Conservation (phyloP, 345 rosid species). For the Gossypium australe region DNA sequence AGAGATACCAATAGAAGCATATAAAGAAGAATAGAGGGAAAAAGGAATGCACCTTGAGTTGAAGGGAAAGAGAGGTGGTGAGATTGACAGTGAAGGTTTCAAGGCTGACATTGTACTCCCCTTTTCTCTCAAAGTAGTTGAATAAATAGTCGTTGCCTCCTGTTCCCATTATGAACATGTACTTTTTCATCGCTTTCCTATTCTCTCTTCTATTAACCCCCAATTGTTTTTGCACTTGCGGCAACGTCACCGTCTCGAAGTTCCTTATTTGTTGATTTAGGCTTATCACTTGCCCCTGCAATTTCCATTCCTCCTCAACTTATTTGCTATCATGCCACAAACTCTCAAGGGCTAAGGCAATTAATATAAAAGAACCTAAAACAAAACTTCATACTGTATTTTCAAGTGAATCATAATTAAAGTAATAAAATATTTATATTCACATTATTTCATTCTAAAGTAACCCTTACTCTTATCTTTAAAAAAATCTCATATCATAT, state of each 20-base stretch:
- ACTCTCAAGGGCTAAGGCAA: no score
- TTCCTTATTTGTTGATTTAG: slow-evolving; percentile 42
- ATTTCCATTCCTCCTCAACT: no score
- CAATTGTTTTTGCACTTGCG: slow-evolving; percentile 24
- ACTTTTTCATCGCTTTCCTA: slow-evolving; percentile 6
- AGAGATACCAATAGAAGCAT: no score
- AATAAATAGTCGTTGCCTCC: slow-evolving; percentile 68
- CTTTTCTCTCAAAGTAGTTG: slow-evolving; percentile 39
- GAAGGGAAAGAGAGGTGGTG: slow-evolving; percentile 29
- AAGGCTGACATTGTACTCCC: slow-evolving; percentile 22
- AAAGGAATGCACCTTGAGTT: slow-evolving; percentile 36
- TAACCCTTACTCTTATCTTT: no score
- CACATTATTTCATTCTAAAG: no score
- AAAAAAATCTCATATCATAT: no score
- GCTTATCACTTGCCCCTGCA: slow-evolving; percentile 45
- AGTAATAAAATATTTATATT: no score
- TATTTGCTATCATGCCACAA: no score
- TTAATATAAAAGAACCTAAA: no score
- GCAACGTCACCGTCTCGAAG: slow-evolving; percentile 40
- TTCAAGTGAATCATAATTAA: no score
- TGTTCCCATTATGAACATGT: slow-evolving; percentile 44
- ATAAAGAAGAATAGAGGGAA: no score
- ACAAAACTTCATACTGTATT: no score
- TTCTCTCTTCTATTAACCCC: slow-evolving; percentile 8
- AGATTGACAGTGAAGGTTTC: slow-evolving; percentile 43